Conservation (phyloP, 2,329 filamentous ascomycete species). For the Pseudogymnoascus sp. region DNA sequence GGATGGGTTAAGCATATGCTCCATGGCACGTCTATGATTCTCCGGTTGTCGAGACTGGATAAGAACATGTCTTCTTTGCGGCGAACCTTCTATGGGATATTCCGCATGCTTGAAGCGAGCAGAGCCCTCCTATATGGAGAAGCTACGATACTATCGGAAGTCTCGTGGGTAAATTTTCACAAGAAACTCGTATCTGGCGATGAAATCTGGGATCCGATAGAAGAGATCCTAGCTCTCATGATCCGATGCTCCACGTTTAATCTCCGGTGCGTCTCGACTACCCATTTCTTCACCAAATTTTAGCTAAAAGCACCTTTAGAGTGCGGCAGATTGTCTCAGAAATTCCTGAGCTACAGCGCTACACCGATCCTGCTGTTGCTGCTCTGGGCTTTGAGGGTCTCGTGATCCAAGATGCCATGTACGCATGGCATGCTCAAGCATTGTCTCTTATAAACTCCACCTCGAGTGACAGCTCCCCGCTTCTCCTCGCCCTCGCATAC, state of each 20-base stretch:
- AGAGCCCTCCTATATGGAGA: conserved; percentile 17
- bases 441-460: neutral
- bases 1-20: conserved; percentile 21
- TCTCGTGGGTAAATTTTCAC: conserved; percentile 13
- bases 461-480: neutral
- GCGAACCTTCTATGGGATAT: conserved; percentile 17
- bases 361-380: too few species aligned
- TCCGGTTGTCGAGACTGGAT: conserved; percentile 17
- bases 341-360: neutral
- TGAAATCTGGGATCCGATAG: conserved; percentile 18
- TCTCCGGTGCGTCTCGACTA: conserved; percentile 9
- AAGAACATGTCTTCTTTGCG: conserved; percentile 13
- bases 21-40: conserved; percentile 19
- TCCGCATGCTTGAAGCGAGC: conserved; percentile 20
- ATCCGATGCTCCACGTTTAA: conserved; percentile 13
- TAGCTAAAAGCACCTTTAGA: neutral
- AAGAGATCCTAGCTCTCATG: conserved; percentile 18
- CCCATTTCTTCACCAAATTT: neutral
- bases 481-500: conserved; percentile 14
- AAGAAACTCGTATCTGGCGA: conserved; percentile 11
- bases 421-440: conserved; percentile 12
- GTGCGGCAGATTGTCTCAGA: neutral
- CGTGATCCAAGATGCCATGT: conserved; percentile 8
- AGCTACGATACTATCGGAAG: conserved; percentile 15
- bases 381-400: conserved; percentile 13